phyloP scores from a whole-genome alignment of 2,329 filamentous ascomycete genomes.

The Penicillium sp. region DNA sequence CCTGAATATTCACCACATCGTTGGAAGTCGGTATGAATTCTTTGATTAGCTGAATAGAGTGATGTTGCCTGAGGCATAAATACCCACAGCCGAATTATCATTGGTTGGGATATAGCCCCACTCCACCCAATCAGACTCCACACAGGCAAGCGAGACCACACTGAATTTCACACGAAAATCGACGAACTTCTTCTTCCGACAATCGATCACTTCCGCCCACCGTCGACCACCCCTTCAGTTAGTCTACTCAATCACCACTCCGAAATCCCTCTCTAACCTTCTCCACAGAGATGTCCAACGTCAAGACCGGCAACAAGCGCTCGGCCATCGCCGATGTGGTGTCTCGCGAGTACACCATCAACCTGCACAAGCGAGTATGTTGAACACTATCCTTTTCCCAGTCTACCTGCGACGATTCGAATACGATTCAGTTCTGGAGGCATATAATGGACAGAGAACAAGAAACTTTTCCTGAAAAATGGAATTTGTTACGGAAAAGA shows the following conservation, averaged over 20 bases:
- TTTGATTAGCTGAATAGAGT: not conserved
- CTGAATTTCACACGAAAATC: slow-evolving; percentile 29
- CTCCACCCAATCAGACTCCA: slow-evolving; percentile 23
- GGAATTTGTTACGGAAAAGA: slow-evolving; percentile 16
- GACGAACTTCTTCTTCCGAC: slow-evolving; percentile 23
- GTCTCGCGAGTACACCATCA: slow-evolving; percentile 99
- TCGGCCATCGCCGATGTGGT: slow-evolving; percentile 99
- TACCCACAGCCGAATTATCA: not conserved
- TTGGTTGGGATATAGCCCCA: not conserved
- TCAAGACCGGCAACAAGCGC: slow-evolving; percentile 65
- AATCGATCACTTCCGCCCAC: slow-evolving; percentile 34
- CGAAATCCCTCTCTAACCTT: slow-evolving; percentile 9
- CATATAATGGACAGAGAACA: slow-evolving; percentile 31
- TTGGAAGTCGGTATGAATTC: not conserved
- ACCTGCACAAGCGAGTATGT: slow-evolving; percentile 98
- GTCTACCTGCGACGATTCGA: slow-evolving; percentile 18
- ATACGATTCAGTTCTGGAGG: slow-evolving; percentile 20
- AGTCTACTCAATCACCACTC: slow-evolving; percentile 16
- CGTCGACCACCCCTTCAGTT: slow-evolving; percentile 34
- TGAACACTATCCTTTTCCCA: slow-evolving; percentile 23
- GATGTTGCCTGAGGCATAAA: not conserved
- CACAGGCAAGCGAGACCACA: slow-evolving; percentile 33
- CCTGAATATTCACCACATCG: not conserved
- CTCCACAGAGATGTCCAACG: slow-evolving; percentile 55
- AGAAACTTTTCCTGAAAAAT: slow-evolving; percentile 14